Conservation (phyloP, 495 filamentous ascomycete genomes). For the Pseudotulostoma volvatum region DNA sequence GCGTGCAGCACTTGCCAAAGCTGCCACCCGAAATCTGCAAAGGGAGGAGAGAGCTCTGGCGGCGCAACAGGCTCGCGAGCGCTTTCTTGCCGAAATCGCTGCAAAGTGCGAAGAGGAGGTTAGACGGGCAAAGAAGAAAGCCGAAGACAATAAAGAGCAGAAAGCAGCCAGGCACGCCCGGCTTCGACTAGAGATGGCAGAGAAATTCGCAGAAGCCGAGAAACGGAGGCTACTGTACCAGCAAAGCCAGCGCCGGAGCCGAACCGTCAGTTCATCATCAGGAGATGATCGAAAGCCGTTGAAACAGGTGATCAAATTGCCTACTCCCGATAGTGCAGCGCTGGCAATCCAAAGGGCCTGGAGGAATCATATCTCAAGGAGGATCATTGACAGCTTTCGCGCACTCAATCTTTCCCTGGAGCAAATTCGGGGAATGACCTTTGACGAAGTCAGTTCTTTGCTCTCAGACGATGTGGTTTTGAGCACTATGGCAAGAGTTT, state of each 20-base stretch:
- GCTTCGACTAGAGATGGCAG: constrained; percentile 65
- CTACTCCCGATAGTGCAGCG: constrained; percentile 52
- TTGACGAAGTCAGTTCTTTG: constrained; percentile 64
- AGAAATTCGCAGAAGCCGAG: constrained; percentile 78
- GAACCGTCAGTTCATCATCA: constrained; percentile 46
- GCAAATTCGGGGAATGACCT: constrained; percentile 52
- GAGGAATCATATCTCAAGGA: constrained; percentile 44
- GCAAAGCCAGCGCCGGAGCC: constrained; percentile 40
- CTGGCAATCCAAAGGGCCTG: constrained; percentile 62
- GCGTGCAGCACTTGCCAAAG: constrained; percentile 72
- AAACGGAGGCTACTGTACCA: constrained; percentile 42
- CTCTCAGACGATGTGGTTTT: constrained; percentile 65
- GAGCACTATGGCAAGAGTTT: constrained; percentile 47
- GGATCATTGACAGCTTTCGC: constrained; percentile 47
- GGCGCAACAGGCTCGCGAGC: constrained; percentile 81
- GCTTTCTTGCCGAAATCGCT: constrained; percentile 81
- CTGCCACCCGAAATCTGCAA: constrained; percentile 43
- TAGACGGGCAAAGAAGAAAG: constrained; percentile 78
- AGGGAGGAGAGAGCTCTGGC: constrained; percentile 74
- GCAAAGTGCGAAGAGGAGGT: constrained; percentile 93
- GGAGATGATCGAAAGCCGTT: constrained; percentile 38
- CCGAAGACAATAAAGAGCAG: constrained; percentile 80
- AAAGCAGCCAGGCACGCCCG: constrained; percentile 72
- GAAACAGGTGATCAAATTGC: constrained; percentile 20
- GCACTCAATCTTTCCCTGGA: constrained; percentile 59